These are phyloP conservation scores for Melanopsichium pennsylvanicum DNA, from an alignment of 1,284 basidiomycete species.

Conservation along the genomic window DNA sequence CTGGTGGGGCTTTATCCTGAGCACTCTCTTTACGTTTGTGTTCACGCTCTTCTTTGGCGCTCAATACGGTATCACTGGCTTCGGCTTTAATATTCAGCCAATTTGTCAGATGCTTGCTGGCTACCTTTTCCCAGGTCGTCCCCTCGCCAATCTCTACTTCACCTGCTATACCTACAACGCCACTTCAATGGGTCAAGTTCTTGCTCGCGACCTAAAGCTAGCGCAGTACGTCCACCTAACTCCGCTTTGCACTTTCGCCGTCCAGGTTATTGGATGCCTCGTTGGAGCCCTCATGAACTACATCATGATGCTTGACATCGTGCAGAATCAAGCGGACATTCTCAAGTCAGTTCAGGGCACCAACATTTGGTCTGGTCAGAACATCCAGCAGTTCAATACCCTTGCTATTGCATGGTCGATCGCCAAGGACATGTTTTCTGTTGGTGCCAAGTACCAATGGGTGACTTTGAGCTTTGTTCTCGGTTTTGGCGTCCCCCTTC, in stretches of 20 bases:
- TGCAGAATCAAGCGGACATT: conserved; percentile 30
- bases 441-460: conserved; percentile 28
- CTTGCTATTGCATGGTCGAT: conserved; percentile 43
- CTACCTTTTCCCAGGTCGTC: conserved; percentile 38
- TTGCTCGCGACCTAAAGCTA: conserved; percentile 45
- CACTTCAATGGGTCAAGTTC: conserved; percentile 31
- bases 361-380: conserved; percentile 37
- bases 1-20: conserved; percentile 29
- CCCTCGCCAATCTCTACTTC: conserved; percentile 53
- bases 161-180: conserved; percentile 33
- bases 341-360: conserved; percentile 38
- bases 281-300: conserved; percentile 49
- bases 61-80: conserved; percentile 27
- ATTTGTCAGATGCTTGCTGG: conserved; percentile 52
- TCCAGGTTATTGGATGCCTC: conserved; percentile 37
- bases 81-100: conserved; percentile 40
- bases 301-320: conserved; percentile 27
- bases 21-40: conserved; percentile 20
- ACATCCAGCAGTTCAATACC: conserved; percentile 27
- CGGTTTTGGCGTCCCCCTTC: conserved; percentile 23
- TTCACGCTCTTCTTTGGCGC: conserved; percentile 29
- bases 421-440: conserved; percentile 33
- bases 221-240: conserved; percentile 58
- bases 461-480: conserved; percentile 27
- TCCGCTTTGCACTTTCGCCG: conserved; percentile 35